Base-by-base conservation (phyloP, 2,329 filamentous ascomycete genomes). In the Cordyceps farinosa region DNA sequence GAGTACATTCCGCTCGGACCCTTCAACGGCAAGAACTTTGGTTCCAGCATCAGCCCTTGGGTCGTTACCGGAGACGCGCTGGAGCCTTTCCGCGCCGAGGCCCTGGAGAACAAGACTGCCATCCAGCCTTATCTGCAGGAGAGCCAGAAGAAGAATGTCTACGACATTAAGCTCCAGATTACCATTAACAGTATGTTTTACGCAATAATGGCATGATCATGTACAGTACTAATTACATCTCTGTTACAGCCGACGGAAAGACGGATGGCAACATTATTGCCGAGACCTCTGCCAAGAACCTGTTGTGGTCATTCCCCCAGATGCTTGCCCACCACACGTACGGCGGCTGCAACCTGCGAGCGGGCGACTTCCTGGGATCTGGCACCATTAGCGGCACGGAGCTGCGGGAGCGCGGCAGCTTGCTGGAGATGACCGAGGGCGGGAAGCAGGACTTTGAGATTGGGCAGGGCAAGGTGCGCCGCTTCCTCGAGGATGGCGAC, bases 261-360 rank as follows among this genome's bases (percentile, higher is more conserved):
- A 40, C 45, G n/a, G 45, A 65, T 34, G 40, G 57, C 29, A 61
- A 48, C 4, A 44, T 62, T 22, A 61, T 67, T 38, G 62, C 62
- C 48, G 48, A 65, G 55, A 66, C 67, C 45, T 67, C 53, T 27
- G 61, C 65, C 50, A 66, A 65, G 59, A 70, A 75, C 56, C 78
- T 92, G 4, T 79, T 92, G 1, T 93, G 85, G 80, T 91, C 88
- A 0, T 92, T 91, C 75, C 82, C 88, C 2, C 90, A 92, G 73
- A 91, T 92, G 88, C 76, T 93, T 45, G 83, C 90, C 1, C 90
- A 92, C 73, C 90, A 92, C 73, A 87, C 87, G 1, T 80, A 89
- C 61, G 87, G 86, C 1, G 90, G 90, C 6, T 92, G 90, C 74
- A 84, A 85, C 1, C 81, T 92, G 77, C 82, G 84, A 44, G 80